phyloP scores from a whole-genome alignment of 1,284 basidiomycete genomes.

The Stereum hirsutum region DNA sequence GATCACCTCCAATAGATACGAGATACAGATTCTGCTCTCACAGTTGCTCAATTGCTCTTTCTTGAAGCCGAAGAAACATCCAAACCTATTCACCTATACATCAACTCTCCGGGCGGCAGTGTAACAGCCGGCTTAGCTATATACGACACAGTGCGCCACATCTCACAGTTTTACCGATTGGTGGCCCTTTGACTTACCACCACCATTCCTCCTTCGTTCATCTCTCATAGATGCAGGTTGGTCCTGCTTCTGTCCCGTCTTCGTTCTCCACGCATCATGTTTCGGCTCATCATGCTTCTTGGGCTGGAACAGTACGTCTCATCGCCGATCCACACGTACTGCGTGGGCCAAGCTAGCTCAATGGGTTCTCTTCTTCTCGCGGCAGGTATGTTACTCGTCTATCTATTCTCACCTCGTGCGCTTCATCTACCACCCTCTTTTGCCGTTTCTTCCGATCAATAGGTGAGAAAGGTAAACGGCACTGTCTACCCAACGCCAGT shows the following conservation, averaged over 20 bases:
- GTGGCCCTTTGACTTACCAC: background rate
- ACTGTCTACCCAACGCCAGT: constrained; percentile 83
- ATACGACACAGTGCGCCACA: constrained; percentile 77
- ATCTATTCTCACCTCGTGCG: constrained; percentile 5
- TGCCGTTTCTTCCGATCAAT: constrained; percentile 7
- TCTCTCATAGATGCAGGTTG: constrained; percentile 64
- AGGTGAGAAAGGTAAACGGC: constrained; percentile 79
- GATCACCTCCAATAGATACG: constrained; percentile 49
- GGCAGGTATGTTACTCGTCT: constrained; percentile 40
- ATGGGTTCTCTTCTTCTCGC: constrained; percentile 90
- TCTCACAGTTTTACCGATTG: background rate
- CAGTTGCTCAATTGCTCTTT: constrained; percentile 87
- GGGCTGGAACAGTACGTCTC: constrained; percentile 66
- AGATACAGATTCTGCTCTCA: constrained; percentile 76
- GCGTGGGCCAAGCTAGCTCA: constrained; percentile 85
- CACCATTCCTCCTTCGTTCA: background rate
- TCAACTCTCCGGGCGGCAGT: constrained; percentile 90
- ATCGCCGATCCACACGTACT: constrained; percentile 90
- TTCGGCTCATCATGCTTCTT: background rate
- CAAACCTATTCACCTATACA: constrained; percentile 89
- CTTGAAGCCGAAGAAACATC: constrained; percentile 89
- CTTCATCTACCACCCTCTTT: too few relatives aligned
- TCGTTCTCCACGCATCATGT: too few relatives aligned
- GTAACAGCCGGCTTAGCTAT: constrained; percentile 92
- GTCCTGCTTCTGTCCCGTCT: constrained; percentile 3